A percentile compares a stretch with the other conserved stretches of the same genome.
Conservation (phyloP, 2,329 filamentous ascomycete genomes). For the Dothidotthia symphoricarpi region DNA sequence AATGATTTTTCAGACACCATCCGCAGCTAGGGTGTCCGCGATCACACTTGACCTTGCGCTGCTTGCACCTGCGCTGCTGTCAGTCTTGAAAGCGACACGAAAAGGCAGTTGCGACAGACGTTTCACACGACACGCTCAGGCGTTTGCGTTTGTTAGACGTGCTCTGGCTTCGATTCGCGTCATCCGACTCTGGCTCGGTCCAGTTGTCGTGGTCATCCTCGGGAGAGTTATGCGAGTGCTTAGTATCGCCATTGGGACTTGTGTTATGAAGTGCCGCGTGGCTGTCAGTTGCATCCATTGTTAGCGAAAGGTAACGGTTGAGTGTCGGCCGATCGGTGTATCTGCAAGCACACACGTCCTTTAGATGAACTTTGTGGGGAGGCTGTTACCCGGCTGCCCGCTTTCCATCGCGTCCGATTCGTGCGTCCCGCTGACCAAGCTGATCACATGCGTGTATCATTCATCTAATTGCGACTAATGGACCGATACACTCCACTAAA, state of each 20-base stretch:
- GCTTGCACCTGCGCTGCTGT: slow-evolving; percentile 53
- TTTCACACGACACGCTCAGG: slow-evolving; percentile 62
- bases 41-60: slow-evolving; percentile 71
- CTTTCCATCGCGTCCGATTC: slow-evolving; percentile 16
- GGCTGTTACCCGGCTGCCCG: slow-evolving; percentile 4
- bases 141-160: slow-evolving; percentile 50
- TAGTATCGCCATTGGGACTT: slow-evolving; percentile 32
- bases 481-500: no score
- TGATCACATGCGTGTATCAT: no score
- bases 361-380: no score
- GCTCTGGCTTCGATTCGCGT: slow-evolving; percentile 37
- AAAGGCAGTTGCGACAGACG: slow-evolving; percentile 30
- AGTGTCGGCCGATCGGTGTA: no score
- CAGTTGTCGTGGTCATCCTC: slow-evolving; percentile 36
- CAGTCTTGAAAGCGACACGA: no score
- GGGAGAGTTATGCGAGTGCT: slow-evolving; percentile 37
- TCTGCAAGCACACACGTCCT: no score
- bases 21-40: slow-evolving; percentile 72
- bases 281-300: slow-evolving; percentile 32
- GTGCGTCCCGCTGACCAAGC: neutral
- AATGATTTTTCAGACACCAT: slow-evolving; percentile 67
- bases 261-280: slow-evolving; percentile 23
- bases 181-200: slow-evolving; percentile 38
- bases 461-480: no score
- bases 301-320: slow-evolving; percentile 2